Evolutionary conservation across 768 basidiomycete species (phyloP), one percentile per base, ranked within the genome.

Genomic region (Kondoa malvinella): DNA sequence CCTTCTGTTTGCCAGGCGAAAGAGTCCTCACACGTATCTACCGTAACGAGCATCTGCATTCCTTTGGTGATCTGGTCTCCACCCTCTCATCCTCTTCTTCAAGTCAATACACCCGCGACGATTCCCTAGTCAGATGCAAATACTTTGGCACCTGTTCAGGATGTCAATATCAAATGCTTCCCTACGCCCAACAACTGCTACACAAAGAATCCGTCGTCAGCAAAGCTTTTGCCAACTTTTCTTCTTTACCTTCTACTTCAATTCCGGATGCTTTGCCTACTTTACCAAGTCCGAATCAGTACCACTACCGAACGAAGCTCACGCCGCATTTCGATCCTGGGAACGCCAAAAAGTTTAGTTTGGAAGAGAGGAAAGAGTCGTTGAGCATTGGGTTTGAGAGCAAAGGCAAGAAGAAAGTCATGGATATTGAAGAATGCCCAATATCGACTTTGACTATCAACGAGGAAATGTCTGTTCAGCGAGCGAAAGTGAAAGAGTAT

Each of bases 241-340:
- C 88, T 3, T 67, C 70, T 30, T 80, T 95, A 0, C 77, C 83
- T 1, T 74, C 80, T 1, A 75, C 81, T 0, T 76, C 79, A 0
- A 78, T 94, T 1, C 92, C 94, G 4, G 65, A 76, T 0, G 84
- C 91, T 25, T 81, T 82, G 50, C 77, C 84, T 0, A 95, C 92
- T 0, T 84, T 91, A 4, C 82, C 84, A n/a, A 91, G 89, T 0
- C 95, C 94, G 0, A 80, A 88, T 62, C 85, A 92, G 66, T 96
- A 94, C 76, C 83, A 82, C 64, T 99, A 99, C 76, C 84, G 94
- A 33, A 99, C 95, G 1, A 99, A 99, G 78, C 85, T 99, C 65
- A 96, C 95, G 0, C 95, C 95, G 0, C 95, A 99, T 76, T 97
- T 97, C 70, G 88, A 92, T 27, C 85, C 90, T 0, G 82, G 83